Conservation (phyloP, 116 monocot species). For the Cymodocea nodosa region DNA sequence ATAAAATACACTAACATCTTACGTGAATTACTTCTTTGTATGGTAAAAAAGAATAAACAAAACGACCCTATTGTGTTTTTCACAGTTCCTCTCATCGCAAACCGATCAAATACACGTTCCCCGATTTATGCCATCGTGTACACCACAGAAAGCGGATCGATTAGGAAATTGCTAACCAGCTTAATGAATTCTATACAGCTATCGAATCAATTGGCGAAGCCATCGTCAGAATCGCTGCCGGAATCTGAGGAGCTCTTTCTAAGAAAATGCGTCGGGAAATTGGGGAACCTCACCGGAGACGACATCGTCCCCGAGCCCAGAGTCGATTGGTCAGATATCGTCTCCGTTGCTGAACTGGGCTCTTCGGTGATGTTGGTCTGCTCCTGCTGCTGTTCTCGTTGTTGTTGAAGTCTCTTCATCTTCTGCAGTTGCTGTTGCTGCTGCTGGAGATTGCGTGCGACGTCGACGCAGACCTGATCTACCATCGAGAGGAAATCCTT, state of each 20-base stretch:
- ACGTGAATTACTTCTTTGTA: too few relatives aligned
- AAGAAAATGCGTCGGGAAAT: slow-evolving; percentile 1
- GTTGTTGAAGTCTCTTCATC: slow-evolving; percentile 20
- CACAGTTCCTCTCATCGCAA: too few relatives aligned
- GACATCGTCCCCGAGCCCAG: background rate
- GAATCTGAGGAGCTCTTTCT: slow-evolving; percentile 7
- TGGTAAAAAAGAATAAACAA: too few relatives aligned
- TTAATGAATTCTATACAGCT: too few relatives aligned
- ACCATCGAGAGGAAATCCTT: slow-evolving; percentile 75
- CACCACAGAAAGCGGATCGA: too few relatives aligned
- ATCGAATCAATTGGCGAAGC: background rate
- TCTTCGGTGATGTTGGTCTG: too few relatives aligned
- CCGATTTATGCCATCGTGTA: too few relatives aligned
- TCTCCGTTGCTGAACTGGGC: background rate
- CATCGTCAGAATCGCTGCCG: slow-evolving; percentile 7
- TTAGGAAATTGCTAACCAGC: too few relatives aligned
- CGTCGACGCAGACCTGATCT: slow-evolving; percentile 53
- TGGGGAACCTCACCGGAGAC: slow-evolving; percentile 3
- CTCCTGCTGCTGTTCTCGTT: background rate
- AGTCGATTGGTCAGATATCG: background rate
- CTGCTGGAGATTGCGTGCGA: slow-evolving; percentile 50
- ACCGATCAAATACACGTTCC: too few relatives aligned
- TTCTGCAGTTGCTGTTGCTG: slow-evolving; percentile 29
- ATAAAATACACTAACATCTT: too few relatives aligned
- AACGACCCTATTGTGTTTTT: too few relatives aligned